These are phyloP conservation scores for Tricholoma sp. DNA, from an alignment of 768 basidiomycete genomes.

Conservation along the genomic window DNA sequence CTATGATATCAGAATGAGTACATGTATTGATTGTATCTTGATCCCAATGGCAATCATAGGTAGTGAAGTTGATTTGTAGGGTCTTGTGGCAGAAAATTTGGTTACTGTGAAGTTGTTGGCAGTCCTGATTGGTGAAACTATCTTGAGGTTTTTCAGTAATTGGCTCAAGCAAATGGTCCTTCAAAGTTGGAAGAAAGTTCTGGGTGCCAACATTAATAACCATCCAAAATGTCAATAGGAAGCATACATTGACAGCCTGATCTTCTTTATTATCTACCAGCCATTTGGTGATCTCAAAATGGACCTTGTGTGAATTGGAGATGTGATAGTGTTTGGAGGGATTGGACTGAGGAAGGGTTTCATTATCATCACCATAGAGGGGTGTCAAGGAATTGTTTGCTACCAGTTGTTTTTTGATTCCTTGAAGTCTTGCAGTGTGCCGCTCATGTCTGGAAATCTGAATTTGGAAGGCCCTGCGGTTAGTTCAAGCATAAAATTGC, in stretches of 20 bases:
- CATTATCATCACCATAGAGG: neutral
- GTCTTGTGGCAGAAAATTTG: neutral
- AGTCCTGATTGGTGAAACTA: neutral
- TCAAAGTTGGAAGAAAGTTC: conserved; percentile 22
- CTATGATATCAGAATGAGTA: conserved; percentile 33
- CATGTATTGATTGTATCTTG: conserved; percentile 38
- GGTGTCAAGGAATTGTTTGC: neutral
- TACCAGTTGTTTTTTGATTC: neutral
- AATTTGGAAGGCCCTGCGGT: neutral
- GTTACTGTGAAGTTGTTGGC: neutral
- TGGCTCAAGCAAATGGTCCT: conserved; percentile 23
- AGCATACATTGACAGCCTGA: neutral
- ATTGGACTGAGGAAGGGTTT: neutral
- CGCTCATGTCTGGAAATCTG: neutral
- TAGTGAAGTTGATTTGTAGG: conserved; percentile 35
- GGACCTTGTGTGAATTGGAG: neutral
- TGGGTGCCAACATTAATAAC: conserved; percentile 1
- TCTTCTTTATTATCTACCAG: neutral
- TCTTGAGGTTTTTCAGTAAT: conserved; percentile 3
- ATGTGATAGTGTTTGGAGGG: neutral
- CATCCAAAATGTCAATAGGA: neutral
- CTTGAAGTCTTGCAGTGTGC: neutral
- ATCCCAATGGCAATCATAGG: conserved; percentile 34
- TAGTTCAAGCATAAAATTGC: neutral
- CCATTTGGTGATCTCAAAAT: neutral